Conservation (phyloP, 331 rosid species). For the Acacia pycnantha region DNA sequence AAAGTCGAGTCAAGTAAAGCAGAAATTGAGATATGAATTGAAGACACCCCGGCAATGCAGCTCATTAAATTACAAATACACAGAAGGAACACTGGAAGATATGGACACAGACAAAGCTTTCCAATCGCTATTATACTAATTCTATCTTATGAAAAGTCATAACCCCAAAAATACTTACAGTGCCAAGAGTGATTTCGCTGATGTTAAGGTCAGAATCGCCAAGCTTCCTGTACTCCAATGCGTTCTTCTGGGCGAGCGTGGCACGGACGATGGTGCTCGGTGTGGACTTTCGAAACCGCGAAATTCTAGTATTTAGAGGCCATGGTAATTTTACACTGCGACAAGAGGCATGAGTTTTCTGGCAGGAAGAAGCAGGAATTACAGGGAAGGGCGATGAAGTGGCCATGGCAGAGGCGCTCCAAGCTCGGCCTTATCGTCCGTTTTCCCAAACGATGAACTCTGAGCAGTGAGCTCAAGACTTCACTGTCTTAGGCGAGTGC, state of each 20-base stretch:
- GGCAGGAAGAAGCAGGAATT: constrained; percentile 29
- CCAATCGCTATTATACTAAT: background rate
- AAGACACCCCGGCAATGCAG: background rate
- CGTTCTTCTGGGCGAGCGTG: constrained; percentile 24
- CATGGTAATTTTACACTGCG: constrained; percentile 16
- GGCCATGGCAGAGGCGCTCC: constrained; percentile 38
- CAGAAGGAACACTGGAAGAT: background rate
- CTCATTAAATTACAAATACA: background rate
- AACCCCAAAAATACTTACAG: constrained; percentile 40
- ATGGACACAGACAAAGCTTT: background rate
- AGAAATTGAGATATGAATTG: background rate
- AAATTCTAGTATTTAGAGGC: constrained; percentile 13
- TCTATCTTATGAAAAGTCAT: background rate
- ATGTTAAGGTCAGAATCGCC: constrained; percentile 84
- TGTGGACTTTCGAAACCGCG: constrained; percentile 8
- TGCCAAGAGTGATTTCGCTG: constrained; percentile 82
- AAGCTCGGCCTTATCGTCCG: constrained; percentile 26
- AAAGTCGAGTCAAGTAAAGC: background rate
- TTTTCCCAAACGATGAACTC: background rate
- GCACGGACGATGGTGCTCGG: constrained; percentile 34
- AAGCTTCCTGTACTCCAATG: constrained; percentile 61
- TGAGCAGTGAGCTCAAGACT: background rate
- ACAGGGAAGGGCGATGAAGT: constrained; percentile 28
- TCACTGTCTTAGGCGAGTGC: background rate
- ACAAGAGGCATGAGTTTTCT: background rate